Percentiles rank a stretch among this genome's conserved stretches.
Conservation (phyloP, 805 yeast species). For the Debaryomyces tyrocola region DNA sequence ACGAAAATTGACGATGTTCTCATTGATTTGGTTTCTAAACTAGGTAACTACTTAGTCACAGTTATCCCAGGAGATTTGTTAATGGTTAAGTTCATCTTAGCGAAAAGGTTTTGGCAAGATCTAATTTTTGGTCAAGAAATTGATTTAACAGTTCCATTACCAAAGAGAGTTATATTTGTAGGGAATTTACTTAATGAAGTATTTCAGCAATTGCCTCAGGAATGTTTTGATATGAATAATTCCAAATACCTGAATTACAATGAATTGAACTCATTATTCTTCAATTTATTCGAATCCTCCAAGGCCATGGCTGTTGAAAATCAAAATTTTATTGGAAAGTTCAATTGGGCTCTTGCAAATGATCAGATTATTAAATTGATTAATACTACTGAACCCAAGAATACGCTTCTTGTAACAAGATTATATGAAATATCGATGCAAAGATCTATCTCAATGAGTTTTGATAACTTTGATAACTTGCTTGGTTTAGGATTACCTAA, state of each 20-base stretch:
- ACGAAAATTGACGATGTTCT: slow-evolving; percentile 21
- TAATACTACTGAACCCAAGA: not conserved
- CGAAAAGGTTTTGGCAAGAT: slow-evolving; percentile 26
- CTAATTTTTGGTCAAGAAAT: slow-evolving; percentile 10
- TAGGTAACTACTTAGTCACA: slow-evolving; percentile 37
- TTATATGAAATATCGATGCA: not conserved
- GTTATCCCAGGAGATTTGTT: slow-evolving; percentile 6
- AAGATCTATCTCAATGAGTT: not conserved
- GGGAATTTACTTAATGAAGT: slow-evolving; percentile 36
- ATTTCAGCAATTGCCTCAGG: slow-evolving; percentile 25
- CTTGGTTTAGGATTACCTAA: not conserved
- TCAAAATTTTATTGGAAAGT: slow-evolving; percentile 17
- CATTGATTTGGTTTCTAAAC: slow-evolving; percentile 40
- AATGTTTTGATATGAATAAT: not conserved
- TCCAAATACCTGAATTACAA: slow-evolving; percentile 1
- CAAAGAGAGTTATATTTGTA: slow-evolving; percentile 14
- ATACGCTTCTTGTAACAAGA: not conserved
- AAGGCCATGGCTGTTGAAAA: slow-evolving; percentile 4
- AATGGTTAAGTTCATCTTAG: slow-evolving; percentile 15
- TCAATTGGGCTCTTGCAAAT: slow-evolving; percentile 26
- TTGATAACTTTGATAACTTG: not conserved
- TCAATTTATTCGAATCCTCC: slow-evolving; percentile 2
- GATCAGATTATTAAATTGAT: slow-evolving; percentile 16
- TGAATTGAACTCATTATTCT: slow-evolving; percentile 12
- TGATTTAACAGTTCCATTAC: not conserved